Evolutionary conservation across 768 basidiomycete species (phyloP).

Genomic region (Asterophora parasitica): DNA sequence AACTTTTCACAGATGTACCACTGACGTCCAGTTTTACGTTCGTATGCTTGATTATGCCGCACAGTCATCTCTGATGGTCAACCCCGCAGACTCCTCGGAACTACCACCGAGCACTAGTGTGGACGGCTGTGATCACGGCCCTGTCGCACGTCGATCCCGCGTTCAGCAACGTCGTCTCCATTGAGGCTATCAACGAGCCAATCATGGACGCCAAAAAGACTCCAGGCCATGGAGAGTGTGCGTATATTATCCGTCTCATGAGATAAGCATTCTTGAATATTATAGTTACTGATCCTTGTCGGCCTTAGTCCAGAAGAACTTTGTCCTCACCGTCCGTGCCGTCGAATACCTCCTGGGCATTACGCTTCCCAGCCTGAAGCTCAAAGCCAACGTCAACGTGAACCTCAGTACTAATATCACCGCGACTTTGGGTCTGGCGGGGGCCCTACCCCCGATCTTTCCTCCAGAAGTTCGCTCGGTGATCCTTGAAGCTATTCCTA

Average conservation of each 20-base stretch:
- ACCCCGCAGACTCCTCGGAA: slow-evolving; percentile 55
- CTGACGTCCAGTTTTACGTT: slow-evolving; percentile 70
- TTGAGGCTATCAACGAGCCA: slow-evolving; percentile 77
- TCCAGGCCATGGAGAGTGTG: slow-evolving; percentile 68
- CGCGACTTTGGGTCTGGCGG: slow-evolving; percentile 15
- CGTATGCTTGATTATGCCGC: slow-evolving; percentile 2
- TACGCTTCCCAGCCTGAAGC: slow-evolving; percentile 24
- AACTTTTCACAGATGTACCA: slow-evolving; percentile 52
- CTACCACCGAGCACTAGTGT: slow-evolving; percentile 73
- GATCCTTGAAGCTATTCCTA: slow-evolving; percentile 32
- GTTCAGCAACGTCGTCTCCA: slow-evolving; percentile 61
- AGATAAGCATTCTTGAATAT: too few species aligned
- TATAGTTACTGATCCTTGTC: slow-evolving; percentile 1
- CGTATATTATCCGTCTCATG: slow-evolving; percentile 18
- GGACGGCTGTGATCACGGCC: slow-evolving; percentile 76
- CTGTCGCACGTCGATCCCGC: slow-evolving; percentile 65
- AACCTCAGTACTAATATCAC: slow-evolving; percentile 20
- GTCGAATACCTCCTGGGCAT: slow-evolving; percentile 62
- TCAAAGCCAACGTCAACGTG: slow-evolving; percentile 1
- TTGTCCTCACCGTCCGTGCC: slow-evolving; percentile 62
- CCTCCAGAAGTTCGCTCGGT: slow-evolving; percentile 23
- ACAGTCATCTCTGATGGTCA: not conserved
- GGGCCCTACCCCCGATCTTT: slow-evolving; percentile 18
- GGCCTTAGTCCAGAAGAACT: slow-evolving; percentile 58
- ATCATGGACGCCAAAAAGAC: slow-evolving; percentile 67